Evolutionary conservation across 1,284 basidiomycete species (phyloP).

Genomic region (Tetrapyrgos nigripes): DNA sequence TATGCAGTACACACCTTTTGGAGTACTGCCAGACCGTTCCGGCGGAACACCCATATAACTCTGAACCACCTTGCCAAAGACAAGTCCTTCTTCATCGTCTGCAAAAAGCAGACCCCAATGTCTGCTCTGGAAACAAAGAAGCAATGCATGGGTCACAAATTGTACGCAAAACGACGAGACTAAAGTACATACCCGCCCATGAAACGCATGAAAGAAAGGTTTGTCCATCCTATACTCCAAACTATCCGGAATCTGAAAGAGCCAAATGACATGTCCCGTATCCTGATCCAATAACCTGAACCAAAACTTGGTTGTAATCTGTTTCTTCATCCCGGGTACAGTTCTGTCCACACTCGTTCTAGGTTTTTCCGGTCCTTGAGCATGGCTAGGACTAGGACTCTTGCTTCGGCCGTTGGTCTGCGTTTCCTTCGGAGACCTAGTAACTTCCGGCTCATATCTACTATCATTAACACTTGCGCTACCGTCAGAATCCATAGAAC

Average conservation of each 20-base stretch:
- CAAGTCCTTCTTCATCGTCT: constrained; percentile 65
- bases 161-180: constrained; percentile 2
- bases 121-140: constrained; percentile 59
- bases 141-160: neutral
- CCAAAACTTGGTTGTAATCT: constrained; percentile 34
- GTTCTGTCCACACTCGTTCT: too few relatives aligned
- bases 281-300: constrained; percentile 80
- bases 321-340: too few relatives aligned
- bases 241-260: constrained; percentile 81
- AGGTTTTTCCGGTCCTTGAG: too few relatives aligned
- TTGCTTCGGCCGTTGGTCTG: too few relatives aligned
- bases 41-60: constrained; percentile 43
- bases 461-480: too few relatives aligned
- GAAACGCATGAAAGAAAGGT: constrained; percentile 92
- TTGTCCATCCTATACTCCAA: constrained; percentile 88
- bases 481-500: too few relatives aligned
- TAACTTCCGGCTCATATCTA: too few relatives aligned
- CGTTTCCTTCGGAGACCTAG: too few relatives aligned
- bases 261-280: constrained; percentile 84
- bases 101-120: constrained; percentile 82
- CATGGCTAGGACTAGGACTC: too few relatives aligned
- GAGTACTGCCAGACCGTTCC: too few relatives aligned
- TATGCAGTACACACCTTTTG: constrained; percentile 17
- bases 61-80: constrained; percentile 59
- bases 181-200: constrained; percentile 70